These are phyloP conservation scores for Cercospora sesami DNA, from an alignment of 2,329 filamentous ascomycete species.

Conservation along the genomic window DNA sequence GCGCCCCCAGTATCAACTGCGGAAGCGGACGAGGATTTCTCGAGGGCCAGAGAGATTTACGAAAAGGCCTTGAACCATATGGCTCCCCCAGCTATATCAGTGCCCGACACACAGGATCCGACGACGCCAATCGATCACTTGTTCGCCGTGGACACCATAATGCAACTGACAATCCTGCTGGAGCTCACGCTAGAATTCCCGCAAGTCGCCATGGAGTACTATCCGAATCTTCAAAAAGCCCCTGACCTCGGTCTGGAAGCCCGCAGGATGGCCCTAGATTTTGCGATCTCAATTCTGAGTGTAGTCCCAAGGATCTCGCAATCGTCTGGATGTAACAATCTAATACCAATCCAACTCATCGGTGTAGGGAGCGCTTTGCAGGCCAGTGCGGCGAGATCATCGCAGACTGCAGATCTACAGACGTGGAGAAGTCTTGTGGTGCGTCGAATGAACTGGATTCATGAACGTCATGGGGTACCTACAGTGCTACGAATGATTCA, in stretches of 20 bases:
- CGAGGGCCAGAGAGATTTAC: constrained; percentile 12
- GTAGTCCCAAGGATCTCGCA: not conserved
- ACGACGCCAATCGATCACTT: constrained; percentile 21
- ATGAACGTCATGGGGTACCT: not conserved
- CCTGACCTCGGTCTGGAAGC: not conserved
- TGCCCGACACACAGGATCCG: constrained; percentile 20
- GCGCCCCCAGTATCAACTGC: not conserved
- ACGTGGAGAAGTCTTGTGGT: not conserved
- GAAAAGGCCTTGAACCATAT: constrained; percentile 7
- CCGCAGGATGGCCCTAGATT: not conserved
- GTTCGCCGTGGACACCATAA: constrained; percentile 17
- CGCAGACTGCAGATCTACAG: not conserved
- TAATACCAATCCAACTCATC: not conserved
- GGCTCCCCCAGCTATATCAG: not conserved
- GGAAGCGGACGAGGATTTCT: not conserved
- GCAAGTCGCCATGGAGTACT: not conserved
- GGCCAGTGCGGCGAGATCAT: not conserved
- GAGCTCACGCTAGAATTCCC: constrained; percentile 23
- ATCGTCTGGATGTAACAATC: not conserved
- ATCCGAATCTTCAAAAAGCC: not conserved
- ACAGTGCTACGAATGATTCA: constrained; percentile 11
- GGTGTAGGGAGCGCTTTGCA: not conserved
- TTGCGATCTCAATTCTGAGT: constrained; percentile 5
- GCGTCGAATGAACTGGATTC: not conserved
- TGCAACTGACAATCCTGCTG: constrained; percentile 17